Base-by-base conservation (phyloP, 2,329 filamentous ascomycete genomes). In the Penicillium sp. region DNA sequence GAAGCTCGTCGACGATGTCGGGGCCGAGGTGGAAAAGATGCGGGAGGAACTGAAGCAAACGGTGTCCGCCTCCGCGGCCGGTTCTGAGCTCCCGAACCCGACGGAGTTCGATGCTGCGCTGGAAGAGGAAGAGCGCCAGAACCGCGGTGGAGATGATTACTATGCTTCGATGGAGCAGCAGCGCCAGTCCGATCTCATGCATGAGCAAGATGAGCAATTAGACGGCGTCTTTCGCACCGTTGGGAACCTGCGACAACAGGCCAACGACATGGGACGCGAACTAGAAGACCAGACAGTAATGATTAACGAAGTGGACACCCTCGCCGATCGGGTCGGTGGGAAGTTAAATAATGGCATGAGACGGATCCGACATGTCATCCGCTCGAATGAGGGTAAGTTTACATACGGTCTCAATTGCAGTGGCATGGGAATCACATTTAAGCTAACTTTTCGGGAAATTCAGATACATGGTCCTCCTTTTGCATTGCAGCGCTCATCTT, bases 191-290 rank as follows among this genome's bases (percentile, higher is more conserved):
- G 78, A 89, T 66, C 84, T 98, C 66, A 89, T 98, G 84, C 79
- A 83, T 50, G 87, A 95, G 65, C 92, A 98, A 71, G 92, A 98
- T 61, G 75, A 89, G 67, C 84, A 92, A 54, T 74, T 98, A 1
- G 90, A 96, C 60, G 85, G 85, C 11, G 90, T 98, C 31, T 95
- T 93, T 60, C 79, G 82, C 50, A 96, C 90, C 1, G 92, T 98
- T 15, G 90, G 89, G 2, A 95, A 88, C 60, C 67, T 98, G 59
- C 74, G 90, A 39, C 75, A 84, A 59, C 92, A 96, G 72, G 93
- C 92, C 1, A 82, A 93, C 65, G 85, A 88, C 53, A 98, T 98
- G 90, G 90, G 92, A 1, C 74, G 90, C 40, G 92, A 98, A 70
- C 72, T 98, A 30, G 93, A 95, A 66, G 92, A 98, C 69, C 92